Evolutionary conservation across 225 moss, liverwort and hornwort genomes (phyloP), one percentile per base, ranked within the genome.

Genomic region (Rhytidiadelphus loreus): DNA sequence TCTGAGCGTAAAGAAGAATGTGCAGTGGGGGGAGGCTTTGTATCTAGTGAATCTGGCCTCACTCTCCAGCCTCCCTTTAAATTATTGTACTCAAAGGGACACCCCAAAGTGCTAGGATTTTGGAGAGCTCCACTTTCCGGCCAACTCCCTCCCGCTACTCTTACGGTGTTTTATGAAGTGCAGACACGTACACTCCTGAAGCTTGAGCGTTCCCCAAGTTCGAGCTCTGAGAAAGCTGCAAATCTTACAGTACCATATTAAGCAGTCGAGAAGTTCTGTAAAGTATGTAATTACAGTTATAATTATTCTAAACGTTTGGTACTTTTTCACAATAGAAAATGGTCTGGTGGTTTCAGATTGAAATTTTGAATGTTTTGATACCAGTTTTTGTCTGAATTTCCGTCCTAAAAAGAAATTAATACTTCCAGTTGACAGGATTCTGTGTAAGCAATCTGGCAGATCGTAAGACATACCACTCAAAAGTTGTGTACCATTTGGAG

Each of bases 21-120:
- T 69, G 88, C 91, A 90, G 86, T 41, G 72, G 50, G 85, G 65
- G 52, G 16, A 12, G n/a, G n/a, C 75, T 59, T 83, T 55, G 83
- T 52, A 84, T 80, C 66, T 60, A 53, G 61, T 69, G 81, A 44
- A 63, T 83, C 82, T 87, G 87, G 64, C 74, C 86, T 66, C 72
- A 20, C 74, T 71, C 89, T 65, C 29, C 11, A 64, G 72, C 33
- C 77, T 87, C 43, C 50, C 74, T 76, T 91, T 83, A 85, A 82
- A 92, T 91, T 87, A 92, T 92, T 89, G 90, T 89, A 89, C 87
- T 84, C 86, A 81, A 81, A 90, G 86, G 80, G 80, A 37, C 86
- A 63, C 85, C 64, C 60, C 60, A 88, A 88, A 90, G 86, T 25
- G 75, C 69, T 41, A 25, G 25, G 81, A 69, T 63, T 86, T 60